These are phyloP conservation scores for Fusarium chlamydosporum DNA, from an alignment of 2,329 filamentous ascomycete genomes.

Conservation along the genomic window DNA sequence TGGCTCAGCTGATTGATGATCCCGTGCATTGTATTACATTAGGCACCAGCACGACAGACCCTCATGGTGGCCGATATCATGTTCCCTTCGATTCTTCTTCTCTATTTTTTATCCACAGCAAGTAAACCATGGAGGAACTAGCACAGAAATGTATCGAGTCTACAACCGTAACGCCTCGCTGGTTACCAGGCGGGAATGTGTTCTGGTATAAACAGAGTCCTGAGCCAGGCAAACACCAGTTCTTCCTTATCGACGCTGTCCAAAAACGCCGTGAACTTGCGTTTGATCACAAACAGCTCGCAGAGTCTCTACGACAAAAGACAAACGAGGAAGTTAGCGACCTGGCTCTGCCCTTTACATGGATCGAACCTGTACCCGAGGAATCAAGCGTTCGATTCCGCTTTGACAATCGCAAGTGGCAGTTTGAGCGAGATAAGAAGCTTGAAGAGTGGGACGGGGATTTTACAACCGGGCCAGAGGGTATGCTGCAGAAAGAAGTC, in stretches of 20 bases:
- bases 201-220: conserved; percentile 50
- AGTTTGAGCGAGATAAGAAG: conserved; percentile 33
- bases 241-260: conserved; percentile 41
- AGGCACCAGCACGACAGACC: conserved; percentile 17
- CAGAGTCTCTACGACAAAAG: conserved; percentile 28
- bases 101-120: accelerated
- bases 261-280: conserved; percentile 29
- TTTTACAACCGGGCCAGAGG: conserved; percentile 16
- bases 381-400: conserved; percentile 40
- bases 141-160: conserved; percentile 22
- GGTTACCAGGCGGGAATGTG: conserved; percentile 38
- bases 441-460: conserved; percentile 42
- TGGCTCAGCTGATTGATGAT: conserved; percentile 29
- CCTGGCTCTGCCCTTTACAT: conserved; percentile 43
- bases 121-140: background rate
- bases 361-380: conserved; percentile 40
- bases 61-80: background rate
- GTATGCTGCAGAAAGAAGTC: conserved; percentile 38
- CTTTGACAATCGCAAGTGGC: conserved; percentile 36
- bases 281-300: conserved; percentile 48
- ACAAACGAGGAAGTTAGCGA: conserved; percentile 22
- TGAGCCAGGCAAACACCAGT: conserved; percentile 34
- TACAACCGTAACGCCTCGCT: conserved; percentile 42
- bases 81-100: accelerated
- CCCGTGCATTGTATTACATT: background rate